Base-by-base conservation (phyloP, 768 basidiomycete genomes). In the Kwoniella europaea region DNA sequence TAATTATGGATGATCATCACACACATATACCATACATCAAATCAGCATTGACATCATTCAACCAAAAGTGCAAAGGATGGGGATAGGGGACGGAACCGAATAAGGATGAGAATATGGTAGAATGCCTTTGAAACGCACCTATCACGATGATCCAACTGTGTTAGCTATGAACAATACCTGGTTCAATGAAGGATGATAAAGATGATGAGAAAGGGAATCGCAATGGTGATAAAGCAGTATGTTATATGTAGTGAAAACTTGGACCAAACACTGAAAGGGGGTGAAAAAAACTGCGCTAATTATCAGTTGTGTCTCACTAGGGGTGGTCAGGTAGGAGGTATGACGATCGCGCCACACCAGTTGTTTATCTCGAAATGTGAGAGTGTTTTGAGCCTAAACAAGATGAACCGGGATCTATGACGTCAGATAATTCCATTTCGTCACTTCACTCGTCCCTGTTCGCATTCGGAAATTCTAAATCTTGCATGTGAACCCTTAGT, bases 331-430 rank as follows among this genome's bases (percentile, higher is more conserved):
- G 50, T 20, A 10, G 35, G 44, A 15, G 9, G 15, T 64, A 64
- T 64, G 63, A 64, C 63, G 63, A 64, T 64, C 63, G 63, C 63
- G 63, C 63, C 63, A 50, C 46, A 50, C 15, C 46, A 50, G 3
- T 58, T 58, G 57, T 58, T 58, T 58, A 24, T 58, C 10, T 55
- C n/a, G 12, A 46, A 46, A 46, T 46, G 16, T 46, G 44, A 46
- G 16, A 46, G 2, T 46, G 44, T 46, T 46, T 46, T 50, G 46
- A 50, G 10, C 46, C 46, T 50, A 50, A 50, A 50, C 46, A 50
- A 50, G 10, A 13, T 35, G 6, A 35, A 10, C 12, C 18, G 46
- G 46, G 46, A 50, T 50, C 46, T 50, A 50, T 50, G 46, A 50
- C 46, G 46, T 50, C 12, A 18, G 12, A 6, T 50, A 13, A 6